Percentiles rank a stretch among this genome's conserved stretches.
phyloP scores from a whole-genome alignment of 441 rosid species.

The Mallotus repandus region DNA sequence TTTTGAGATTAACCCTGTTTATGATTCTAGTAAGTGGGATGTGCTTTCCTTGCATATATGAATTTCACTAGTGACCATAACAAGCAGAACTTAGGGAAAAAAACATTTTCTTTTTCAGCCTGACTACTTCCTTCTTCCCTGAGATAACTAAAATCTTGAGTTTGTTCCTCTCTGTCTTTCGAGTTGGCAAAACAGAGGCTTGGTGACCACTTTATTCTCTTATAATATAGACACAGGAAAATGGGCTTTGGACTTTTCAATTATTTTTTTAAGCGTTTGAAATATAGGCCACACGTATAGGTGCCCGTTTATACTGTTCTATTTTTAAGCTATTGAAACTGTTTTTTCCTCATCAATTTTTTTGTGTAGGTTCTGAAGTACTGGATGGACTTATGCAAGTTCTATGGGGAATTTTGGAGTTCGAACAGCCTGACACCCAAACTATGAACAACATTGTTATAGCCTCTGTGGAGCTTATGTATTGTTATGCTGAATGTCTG shows the following conservation, averaged over 20 bases:
- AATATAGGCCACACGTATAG: not conserved
- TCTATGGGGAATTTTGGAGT: constrained; percentile 98
- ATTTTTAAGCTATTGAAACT: constrained; percentile 10
- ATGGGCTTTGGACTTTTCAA: not conserved
- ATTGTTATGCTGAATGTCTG: constrained; percentile 98
- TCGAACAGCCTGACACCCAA: constrained; percentile 94
- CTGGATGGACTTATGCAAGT: constrained; percentile 97
- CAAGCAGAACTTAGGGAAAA: not conserved
- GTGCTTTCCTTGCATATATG: not conserved
- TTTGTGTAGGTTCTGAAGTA: constrained; percentile 72
- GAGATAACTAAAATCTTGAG: not conserved
- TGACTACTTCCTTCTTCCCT: not conserved
- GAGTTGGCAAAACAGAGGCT: not conserved
- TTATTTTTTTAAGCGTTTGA: not conserved
- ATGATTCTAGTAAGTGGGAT: not conserved
- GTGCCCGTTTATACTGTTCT: not conserved
- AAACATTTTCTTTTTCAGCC: not conserved
- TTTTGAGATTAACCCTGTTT: not conserved
- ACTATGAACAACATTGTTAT: constrained; percentile 94
- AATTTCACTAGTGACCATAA: not conserved
- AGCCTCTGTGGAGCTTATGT: constrained; percentile 94
- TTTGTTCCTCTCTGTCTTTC: not conserved
- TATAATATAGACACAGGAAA: not conserved
- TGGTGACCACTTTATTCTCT: not conserved
- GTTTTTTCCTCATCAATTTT: constrained; percentile 7